A percentile compares a stretch with the other conserved stretches of the same genome.
These are phyloP conservation scores for Pichia sp. DNA, from an alignment of 1,139 yeast genomes.

Conservation along the genomic window DNA sequence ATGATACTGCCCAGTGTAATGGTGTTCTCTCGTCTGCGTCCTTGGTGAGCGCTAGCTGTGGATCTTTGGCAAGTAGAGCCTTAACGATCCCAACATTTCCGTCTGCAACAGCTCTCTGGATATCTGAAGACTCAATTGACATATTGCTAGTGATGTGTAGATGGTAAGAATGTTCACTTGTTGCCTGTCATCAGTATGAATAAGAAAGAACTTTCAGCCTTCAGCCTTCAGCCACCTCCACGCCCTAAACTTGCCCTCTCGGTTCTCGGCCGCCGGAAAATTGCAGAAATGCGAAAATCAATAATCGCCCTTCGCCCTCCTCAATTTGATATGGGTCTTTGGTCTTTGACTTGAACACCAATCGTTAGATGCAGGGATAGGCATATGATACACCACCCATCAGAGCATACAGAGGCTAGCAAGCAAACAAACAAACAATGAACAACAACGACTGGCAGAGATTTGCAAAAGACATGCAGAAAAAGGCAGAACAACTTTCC, in stretches of 20 bases:
- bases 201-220: background rate
- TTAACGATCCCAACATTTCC: conserved; percentile 44
- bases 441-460: conserved; percentile 57
- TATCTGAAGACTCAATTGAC: conserved; percentile 24
- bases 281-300: too few relatives aligned
- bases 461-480: conserved; percentile 59
- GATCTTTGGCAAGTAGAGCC: conserved; percentile 40
- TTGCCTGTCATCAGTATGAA: too few relatives aligned
- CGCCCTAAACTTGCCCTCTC: background rate
- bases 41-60: conserved; percentile 35
- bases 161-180: too few relatives aligned
- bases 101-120: conserved; percentile 58
- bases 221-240: background rate
- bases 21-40: conserved; percentile 81
- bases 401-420: too few relatives aligned
- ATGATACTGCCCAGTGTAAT: conserved; percentile 84
- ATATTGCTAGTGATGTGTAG: conserved; percentile 1
- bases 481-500: conserved; percentile 49
- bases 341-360: too few relatives aligned
- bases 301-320: too few relatives aligned
- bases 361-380: too few relatives aligned
- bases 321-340: too few relatives aligned
- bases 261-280: too few relatives aligned
- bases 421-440: too few relatives aligned
- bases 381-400: too few relatives aligned